Base-by-base conservation (phyloP, 768 basidiomycete genomes). In the Suillus tomentosus region DNA sequence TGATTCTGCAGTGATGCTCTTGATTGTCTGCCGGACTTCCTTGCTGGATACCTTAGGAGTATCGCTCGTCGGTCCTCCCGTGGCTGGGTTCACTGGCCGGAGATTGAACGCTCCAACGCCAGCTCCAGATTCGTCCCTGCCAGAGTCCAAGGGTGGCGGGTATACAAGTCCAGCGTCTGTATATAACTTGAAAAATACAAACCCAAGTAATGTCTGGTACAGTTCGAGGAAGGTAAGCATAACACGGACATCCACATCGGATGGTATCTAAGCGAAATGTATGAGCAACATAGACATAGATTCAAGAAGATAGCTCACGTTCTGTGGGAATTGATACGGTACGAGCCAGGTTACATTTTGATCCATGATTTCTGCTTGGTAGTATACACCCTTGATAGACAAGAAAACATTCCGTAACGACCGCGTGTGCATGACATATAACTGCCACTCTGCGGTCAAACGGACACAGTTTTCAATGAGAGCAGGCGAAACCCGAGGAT, bases 181-280 rank as follows among this genome's bases (percentile, higher is more conserved):
- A 79, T 95, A 99, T n/a, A 99, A 86, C 79, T 96, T 97, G 85
- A 95, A 99, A 73, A 97, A 88, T 24, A 95, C 91, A 73, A 99
- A 99, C 7, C 94, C 94, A 36, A 99, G 87, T 10, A 98, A 80
- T 1, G 96, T 99, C 78, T 99, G 95, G 77, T 99, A 99, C 11
- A 99, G 85, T 76, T 99, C 97, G 71, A 99, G 80, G 81, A 99
- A 99, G 8, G 97, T 99, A 65, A 97, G 78, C 89, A 99, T 95
- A 58, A 99, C 97, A 50, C 97, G 91, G 72, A 97, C 90, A 75
- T 99, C 97, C 62, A 99, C 96, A 72, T 99, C 96, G 42, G 88
- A 76, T 8, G 97, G 97, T 66, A 98, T 88, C 95, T 98, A 66
- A 24, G 65, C 47, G 54, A 62, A 57, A 19, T 47, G 66, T 57